Evolutionary conservation across 495 filamentous ascomycete species (phyloP), one percentile per base, ranked within the genome.

Genomic region (Podospora pseudoanserina): DNA sequence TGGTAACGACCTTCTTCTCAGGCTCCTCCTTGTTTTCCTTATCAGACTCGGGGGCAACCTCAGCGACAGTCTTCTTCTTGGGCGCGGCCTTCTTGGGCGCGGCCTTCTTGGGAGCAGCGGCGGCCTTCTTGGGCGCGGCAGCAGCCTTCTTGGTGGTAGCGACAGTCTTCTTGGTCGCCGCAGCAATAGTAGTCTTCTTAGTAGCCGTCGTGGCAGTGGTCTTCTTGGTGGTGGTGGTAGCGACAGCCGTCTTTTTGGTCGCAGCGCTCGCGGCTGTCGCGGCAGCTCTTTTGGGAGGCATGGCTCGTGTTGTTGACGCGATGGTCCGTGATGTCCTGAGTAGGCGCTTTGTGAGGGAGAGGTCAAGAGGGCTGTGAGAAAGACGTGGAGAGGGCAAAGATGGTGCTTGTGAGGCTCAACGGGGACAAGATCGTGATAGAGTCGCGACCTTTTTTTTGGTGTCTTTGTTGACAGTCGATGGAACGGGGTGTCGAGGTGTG

Each of bases 91-190:
- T 73, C 54, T 80, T 79, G 3, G 70, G 59, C 18, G 65, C 66
- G 26, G 85, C 79, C 55, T 68, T 71, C 54, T 65, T 57, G 53
- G 67, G 54, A 61, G 70, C 55, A 57, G 64, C 27, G 16, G 57
- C 60, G 19, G 67, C 57, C 18, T 64, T 61, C 23, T 79, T 80
- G 64, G 84, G 79, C 7, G 79, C 83, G 9, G 79, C 83, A 20
- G 83, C 80, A 18, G 65, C 26, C 32, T 64, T 70, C 61, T 65
- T 66, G 56, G 69, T 60, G 16, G 19, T 34, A 65, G 62, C 20
- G 9, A 11, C 13, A 13, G 39, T 49, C 15, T 49, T 49, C 39
- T 74, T 64, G 23, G 71, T 60, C 15, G 76, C 71, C 44, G 67
- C 18, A 23, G 70, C 28, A 69, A 68, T 63, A 56, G 61, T 6